Evolutionary conservation across 768 basidiomycete genomes (phyloP).

Genomic region (Tephrocybe sp.): DNA sequence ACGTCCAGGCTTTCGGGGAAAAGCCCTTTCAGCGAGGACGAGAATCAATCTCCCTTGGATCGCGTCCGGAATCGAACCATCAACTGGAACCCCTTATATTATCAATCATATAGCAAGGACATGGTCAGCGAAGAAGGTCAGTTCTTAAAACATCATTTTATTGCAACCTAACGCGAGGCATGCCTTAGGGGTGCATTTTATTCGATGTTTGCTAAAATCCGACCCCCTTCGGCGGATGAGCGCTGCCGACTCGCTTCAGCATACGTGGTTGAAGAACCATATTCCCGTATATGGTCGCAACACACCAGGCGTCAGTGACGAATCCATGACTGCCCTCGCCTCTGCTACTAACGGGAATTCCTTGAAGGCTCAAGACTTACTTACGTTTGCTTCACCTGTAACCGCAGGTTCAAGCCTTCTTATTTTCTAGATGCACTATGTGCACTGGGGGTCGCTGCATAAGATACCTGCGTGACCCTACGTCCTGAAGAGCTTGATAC

Average conservation of each 20-base stretch:
- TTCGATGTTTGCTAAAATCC: conserved; percentile 57
- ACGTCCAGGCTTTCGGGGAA: conserved; percentile 63
- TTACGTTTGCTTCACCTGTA: conserved; percentile 3
- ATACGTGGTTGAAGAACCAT: conserved; percentile 68
- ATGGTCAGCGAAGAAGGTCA: conserved; percentile 48
- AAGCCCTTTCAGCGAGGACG: conserved; percentile 76
- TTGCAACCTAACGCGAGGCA: too few species aligned
- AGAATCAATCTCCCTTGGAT: conserved; percentile 39
- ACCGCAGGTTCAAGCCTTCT: not conserved
- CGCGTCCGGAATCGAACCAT: conserved; percentile 57
- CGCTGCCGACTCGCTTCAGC: conserved; percentile 59
- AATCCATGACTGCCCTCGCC: not conserved
- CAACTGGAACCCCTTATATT: conserved; percentile 54
- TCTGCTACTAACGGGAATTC: not conserved
- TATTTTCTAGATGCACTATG: not conserved
- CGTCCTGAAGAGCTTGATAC: not conserved
- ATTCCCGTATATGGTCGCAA: conserved; percentile 22
- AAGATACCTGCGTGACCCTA: conserved; percentile 21
- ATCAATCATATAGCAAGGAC: too few species aligned
- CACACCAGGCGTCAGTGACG: not conserved
- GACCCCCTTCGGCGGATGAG: conserved; percentile 71
- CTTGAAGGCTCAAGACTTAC: too few species aligned
- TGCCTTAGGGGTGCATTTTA: conserved; percentile 64
- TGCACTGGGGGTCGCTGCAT: not conserved
- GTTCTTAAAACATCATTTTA: conserved; percentile 14